Evolutionary conservation across 495 filamentous ascomycete species (phyloP).

Genomic region (Xylaria grammica): DNA sequence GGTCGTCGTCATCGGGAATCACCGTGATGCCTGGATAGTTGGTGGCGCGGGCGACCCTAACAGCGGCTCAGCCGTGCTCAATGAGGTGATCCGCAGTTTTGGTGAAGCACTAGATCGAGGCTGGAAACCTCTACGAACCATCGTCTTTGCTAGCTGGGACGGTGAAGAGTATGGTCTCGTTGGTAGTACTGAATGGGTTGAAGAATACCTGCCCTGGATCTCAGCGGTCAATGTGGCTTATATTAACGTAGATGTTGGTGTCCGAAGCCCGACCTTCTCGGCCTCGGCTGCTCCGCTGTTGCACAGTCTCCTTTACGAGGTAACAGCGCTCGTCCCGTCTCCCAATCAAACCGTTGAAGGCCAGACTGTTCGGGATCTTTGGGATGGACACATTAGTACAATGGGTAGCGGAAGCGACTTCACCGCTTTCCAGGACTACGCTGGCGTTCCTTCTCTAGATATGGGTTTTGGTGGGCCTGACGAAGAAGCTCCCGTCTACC

Average conservation of each 20-base stretch:
- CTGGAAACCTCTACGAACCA: conserved; percentile 89
- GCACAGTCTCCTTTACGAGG: conserved; percentile 74
- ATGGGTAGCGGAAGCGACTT: conserved; percentile 88
- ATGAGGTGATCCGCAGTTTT: conserved; percentile 85
- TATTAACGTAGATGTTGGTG: conserved; percentile 85
- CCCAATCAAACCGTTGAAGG: conserved; percentile 84
- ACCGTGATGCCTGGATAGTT: conserved; percentile 92
- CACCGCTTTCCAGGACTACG: conserved; percentile 90
- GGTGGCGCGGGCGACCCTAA: conserved; percentile 89
- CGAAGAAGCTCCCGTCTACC: conserved; percentile 58
- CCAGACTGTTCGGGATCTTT: conserved; percentile 75
- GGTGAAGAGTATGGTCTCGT: conserved; percentile 91
- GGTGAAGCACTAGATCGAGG: conserved; percentile 77
- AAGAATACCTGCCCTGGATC: conserved; percentile 90
- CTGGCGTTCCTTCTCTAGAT: conserved; percentile 84
- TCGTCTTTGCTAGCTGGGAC: conserved; percentile 96
- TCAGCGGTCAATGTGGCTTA: conserved; percentile 80
- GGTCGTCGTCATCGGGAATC: conserved; percentile 91
- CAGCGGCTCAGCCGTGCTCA: conserved; percentile 85
- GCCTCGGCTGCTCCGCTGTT: conserved; percentile 80
- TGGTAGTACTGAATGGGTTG: conserved; percentile 94
- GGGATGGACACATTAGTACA: conserved; percentile 68
- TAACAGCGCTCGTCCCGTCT: conserved; percentile 71
- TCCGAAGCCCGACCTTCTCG: conserved; percentile 70
- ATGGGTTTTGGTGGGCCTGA: conserved; percentile 71